Percentiles rank a stretch among this genome's conserved stretches.
phyloP scores from a whole-genome alignment of 345 rosid genomes.

The Clarkia xantiana region DNA sequence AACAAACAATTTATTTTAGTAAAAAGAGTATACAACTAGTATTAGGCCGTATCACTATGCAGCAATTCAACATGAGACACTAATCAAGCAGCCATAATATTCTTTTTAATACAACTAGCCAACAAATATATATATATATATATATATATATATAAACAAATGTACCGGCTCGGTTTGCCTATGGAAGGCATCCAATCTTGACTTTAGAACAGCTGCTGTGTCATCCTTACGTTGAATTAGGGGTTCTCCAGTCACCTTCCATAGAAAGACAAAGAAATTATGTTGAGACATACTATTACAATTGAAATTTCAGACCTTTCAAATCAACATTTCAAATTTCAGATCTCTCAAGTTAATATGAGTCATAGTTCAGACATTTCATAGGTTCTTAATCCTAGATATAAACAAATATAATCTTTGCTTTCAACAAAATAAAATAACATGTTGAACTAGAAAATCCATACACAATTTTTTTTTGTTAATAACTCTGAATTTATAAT shows the following conservation, averaged over 20 bases:
- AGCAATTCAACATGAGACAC: not conserved
- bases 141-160: not conserved
- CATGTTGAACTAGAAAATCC: not conserved
- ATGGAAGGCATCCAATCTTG: slow-evolving; percentile 90
- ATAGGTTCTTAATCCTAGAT: no score
- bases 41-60: not conserved
- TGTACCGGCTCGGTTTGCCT: slow-evolving; percentile 83
- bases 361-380: no score
- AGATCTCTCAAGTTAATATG: no score
- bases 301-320: no score
- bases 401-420: not conserved
- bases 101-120: not conserved
- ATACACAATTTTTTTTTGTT: no score
- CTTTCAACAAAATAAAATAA: not conserved
- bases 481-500: no score
- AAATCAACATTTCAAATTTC: no score
- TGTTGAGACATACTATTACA: no score
- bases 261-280: slow-evolving; percentile 1
- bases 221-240: slow-evolving; percentile 95
- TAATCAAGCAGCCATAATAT: not conserved
- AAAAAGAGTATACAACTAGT: not conserved
- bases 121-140: not conserved
- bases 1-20: no score
- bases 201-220: slow-evolving; percentile 78
- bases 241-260: slow-evolving; percentile 81